Base-by-base conservation (phyloP, 805 yeast species). In the Metschnikowia cubensis region DNA sequence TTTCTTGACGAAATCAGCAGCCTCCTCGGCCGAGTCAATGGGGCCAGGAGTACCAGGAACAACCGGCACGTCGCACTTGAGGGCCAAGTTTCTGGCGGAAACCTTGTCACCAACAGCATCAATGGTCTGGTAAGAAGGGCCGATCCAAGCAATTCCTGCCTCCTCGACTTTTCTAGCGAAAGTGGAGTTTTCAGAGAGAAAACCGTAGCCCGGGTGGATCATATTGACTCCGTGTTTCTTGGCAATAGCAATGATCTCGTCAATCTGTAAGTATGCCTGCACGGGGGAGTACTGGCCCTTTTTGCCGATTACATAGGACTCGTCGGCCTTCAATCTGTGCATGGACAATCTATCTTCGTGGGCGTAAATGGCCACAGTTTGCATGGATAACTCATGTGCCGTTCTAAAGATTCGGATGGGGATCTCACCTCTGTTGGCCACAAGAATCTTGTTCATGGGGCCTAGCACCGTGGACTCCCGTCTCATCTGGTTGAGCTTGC, bases 1-100 rank as follows among this genome's bases (percentile, higher is more conserved):
- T 71, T 89, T 65, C 41, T 73, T 80, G 35, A 91, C 97, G 65
- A 92, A 92, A 7, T 68, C 84, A 56, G 73, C 62, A 33, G 98
- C 98, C 62, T 92, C 89, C 50, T 77, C 84, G 21, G 84, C 84
- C 25, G 79, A 63, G 51, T 84, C 91, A 66, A 94, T 90, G 55
- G 99, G 98, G 37, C 98, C 99, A 6, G 95, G 96, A 13, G 98
- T 91, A 66, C 99, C 99, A 6, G 99, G 99, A 22, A 92, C 97
- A 35, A 85, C 86, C 13, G 99, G 98, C 17, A 92, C 99, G 50
- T 82, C 68, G 62, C 89, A 89, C 57, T 77, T 76, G 45, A 78
- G 80, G 48, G 99, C 99, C 62, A 92, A 78, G 59, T 75, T 81
- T 76, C 99, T 83, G 42, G 99, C 99, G 57, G 89, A 80, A 39